Evolutionary conservation across 169 alveolate genomes (phyloP), one percentile per base, ranked within the genome.

Genomic region (Perkinsus olseni): DNA sequence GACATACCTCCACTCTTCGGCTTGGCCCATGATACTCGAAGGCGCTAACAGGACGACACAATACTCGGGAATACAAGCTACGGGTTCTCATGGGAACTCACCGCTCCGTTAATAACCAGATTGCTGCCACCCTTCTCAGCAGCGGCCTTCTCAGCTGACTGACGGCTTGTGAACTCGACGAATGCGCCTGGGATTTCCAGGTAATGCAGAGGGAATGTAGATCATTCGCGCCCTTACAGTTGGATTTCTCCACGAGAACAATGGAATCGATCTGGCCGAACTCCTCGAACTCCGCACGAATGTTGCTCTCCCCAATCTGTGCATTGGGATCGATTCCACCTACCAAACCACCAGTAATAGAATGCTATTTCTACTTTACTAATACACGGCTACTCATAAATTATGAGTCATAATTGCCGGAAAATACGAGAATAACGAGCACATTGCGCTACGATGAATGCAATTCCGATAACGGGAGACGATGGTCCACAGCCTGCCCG

Each of bases 61-160:
- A 45, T 10, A 17, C 62, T 17, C 24, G 24, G 17, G 6, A 45
- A 17, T 45, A 17, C 62, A 45, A 10, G 17, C 6, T 17, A 17
- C 17, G 62, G 62, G 6, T 45, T n/a, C n/a, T n/a, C n/a, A n/a
- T n/a, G n/a, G n/a, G 17, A 45, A 21, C 37, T 28, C 17, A 62
- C 82, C 36, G 82, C 93, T 36, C 95, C 96, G 39, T 94, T 95
- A 39, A 96, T 93, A 28, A 36, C 50, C 21, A 96, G 93, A 45
- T 93, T 91, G 38, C 94, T 92, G 91, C 93, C 94, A 38, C 94
- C 82, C 45, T 95, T 95, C 92, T 95, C 91, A 3, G 96, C 93
- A 10, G 98, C 98, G 21, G 91, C 95, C 34, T 62, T 62, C 93
- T 95, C 98, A 34, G 98, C 98, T 1, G 97, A 92, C 90, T 94